Evolutionary conservation across 257 asterid species (phyloP), one percentile per base, ranked within the genome.

Genomic region (Lycium barbarum): DNA sequence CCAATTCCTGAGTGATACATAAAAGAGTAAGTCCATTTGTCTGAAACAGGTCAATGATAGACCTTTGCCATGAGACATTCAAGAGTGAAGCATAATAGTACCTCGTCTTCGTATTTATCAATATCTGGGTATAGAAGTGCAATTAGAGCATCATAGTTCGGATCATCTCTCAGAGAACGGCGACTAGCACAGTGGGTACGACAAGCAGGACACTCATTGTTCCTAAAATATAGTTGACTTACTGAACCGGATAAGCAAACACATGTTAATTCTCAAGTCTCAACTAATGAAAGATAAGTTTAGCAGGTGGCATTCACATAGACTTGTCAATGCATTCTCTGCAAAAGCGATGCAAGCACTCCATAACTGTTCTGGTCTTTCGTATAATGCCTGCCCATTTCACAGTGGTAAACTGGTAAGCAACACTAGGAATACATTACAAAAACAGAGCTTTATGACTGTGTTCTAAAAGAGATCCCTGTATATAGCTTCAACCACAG

Each of bases 101-200:
- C 99, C 98, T 95, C 99, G 87, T 94, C 97, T 93, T 97, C 99
- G 8, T 91, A 97, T 88, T 94, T 92, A 86, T 97, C 99, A 83
- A 97, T 95, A 88, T 97, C 97, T 7, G 98, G 99, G 90, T 95
- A 97, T 79, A 97, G 71, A 88, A 92, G 88, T 45, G 98, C 92
- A 89, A 97, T 97, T 14, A 97, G 91, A 65, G 97, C 93, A 91
- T 97, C 98, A 93, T 95, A 97, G 89, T 95, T 97, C 49, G 99
- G 99, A 90, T 97, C 99, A 88, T 95, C 98, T 88, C 99, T 93
- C 90, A 95, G 86, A 87, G 99, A 97, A 85, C 98, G 97, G 83
- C 99, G 98, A 92, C 99, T 97, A 80, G 99, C 99, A 90, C 99
- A 97, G 89, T 94, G 98, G 45, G 99, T 95, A 84, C 99, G 98